Evolutionary conservation across 2,329 filamentous ascomycete species (phyloP).

Genomic region (Arthrobotrys conoides): DNA sequence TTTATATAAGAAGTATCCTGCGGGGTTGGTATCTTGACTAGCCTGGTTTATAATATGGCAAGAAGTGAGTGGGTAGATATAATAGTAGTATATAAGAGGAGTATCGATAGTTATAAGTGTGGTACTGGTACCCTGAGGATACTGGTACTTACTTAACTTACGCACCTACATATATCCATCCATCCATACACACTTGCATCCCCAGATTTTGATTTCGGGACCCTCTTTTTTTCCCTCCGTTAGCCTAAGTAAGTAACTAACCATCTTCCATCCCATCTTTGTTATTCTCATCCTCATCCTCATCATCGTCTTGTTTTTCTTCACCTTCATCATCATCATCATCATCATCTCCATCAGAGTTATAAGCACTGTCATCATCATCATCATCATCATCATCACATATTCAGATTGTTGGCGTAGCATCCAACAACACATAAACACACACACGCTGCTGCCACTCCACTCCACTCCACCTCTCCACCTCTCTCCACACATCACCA

Average conservation of each 20-base stretch:
- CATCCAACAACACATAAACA: not conserved
- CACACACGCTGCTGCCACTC: conserved; percentile 7
- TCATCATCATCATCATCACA: not conserved
- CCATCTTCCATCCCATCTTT: no score
- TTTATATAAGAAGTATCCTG: no score
- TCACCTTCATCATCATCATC: not conserved
- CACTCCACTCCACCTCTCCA: conserved; percentile 14
- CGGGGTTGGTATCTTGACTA: no score
- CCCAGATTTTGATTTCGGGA: conserved; percentile 17
- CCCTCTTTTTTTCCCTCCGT: not conserved
- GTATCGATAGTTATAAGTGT: no score
- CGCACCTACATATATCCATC: no score
- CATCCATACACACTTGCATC: not conserved
- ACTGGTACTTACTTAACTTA: no score
- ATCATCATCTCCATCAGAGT: not conserved
- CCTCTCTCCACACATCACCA: conserved; percentile 33
- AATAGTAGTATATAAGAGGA: no score
- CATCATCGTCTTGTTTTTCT: not conserved
- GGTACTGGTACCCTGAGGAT: not conserved
- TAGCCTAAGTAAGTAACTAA: no score
- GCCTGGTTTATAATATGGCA: no score
- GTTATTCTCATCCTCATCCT: not conserved
- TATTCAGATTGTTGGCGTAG: not conserved
- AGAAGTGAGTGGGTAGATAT: no score
- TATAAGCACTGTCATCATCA: no score